Evolutionary conservation across 306 rosid genomes (phyloP), one percentile per base, ranked within the genome.

Genomic region (Gleditsia sinensis): DNA sequence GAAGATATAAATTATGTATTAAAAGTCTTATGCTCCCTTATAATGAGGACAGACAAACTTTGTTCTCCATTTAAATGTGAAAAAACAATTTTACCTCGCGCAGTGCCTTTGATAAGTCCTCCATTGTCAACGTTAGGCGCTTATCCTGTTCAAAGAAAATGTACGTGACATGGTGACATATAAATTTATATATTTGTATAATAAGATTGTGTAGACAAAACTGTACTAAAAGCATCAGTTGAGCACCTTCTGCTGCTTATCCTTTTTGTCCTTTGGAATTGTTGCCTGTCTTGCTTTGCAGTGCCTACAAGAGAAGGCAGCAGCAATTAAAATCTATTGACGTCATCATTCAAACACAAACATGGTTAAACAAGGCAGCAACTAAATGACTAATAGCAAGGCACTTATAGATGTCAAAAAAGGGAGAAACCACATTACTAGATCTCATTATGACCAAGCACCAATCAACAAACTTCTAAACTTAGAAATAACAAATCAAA

Each of bases 231-330:
- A 39, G 55, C 23, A n/a, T n/a, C 16, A 13, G 37, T 12, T 49
- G 9, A 69, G 56, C 79, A 94, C 99, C 97, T 94, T 92, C 81
- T 86, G 96, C 83, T 91, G 96, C 81, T 86, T 94, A 80, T 94
- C 97, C 78, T 96, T 86, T 87, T 94, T 91, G 83, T 94, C 98
- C 80, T 90, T 91, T 46, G 92, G 90, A 53, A 94, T 83, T 53
- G 96, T 51, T 13, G 97, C 87, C 71, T 88, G 97, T 49, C 97
- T 90, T 70, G 96, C 93, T 78, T 91, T 90, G 88, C 93, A 94
- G 67, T 91, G 99, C 96, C 99, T 94, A 51, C 74, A 69, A 40
- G 49, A 61, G 48, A 42, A 59, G 16, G 34, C 19, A 69, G 28
- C 56, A 36, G 9, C 67, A 53, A 55, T 78, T 59, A 79, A 85